Percentiles rank a stretch among this genome's conserved stretches.
phyloP scores from a whole-genome alignment of 2,329 filamentous ascomycete genomes.

The Lecanosticta acicola region DNA sequence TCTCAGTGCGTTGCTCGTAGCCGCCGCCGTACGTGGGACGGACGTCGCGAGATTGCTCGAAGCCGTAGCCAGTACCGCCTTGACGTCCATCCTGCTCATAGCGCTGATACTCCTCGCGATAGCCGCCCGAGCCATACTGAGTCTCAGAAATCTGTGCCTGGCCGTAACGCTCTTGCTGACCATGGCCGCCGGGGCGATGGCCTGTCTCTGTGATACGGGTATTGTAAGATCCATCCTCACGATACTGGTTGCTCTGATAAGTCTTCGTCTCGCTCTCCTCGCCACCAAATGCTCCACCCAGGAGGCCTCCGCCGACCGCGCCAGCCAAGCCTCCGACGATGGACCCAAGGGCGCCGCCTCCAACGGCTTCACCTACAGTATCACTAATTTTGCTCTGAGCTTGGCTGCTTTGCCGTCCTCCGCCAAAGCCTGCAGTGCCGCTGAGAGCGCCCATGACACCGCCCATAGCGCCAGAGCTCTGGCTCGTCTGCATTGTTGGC shows the following conservation, averaged over 20 bases:
- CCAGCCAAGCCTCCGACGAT: conserved; percentile 64
- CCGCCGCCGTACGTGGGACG: conserved; percentile 49
- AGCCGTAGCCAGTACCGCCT: conserved; percentile 47
- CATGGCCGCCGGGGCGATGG: conserved; percentile 34
- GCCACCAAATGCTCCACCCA: conserved; percentile 55
- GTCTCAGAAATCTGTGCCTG: conserved; percentile 58
- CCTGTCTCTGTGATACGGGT: conserved; percentile 59
- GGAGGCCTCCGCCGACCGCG: conserved; percentile 53
- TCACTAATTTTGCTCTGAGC: conserved; percentile 39
- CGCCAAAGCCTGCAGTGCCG: conserved; percentile 31
- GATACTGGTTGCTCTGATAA: conserved; percentile 49
- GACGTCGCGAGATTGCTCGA: conserved; percentile 54
- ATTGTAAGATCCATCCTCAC: conserved; percentile 58
- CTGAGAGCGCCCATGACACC: conserved; percentile 33
- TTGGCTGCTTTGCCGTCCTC: conserved; percentile 23
- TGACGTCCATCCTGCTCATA: conserved; percentile 51
- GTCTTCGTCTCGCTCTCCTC: conserved; percentile 47
- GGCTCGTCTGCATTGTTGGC: conserved; percentile 53
- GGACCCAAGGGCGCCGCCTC: conserved; percentile 61
- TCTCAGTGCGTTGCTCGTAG: conserved; percentile 56
- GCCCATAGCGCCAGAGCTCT: conserved; percentile 42
- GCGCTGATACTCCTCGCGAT: conserved; percentile 55
- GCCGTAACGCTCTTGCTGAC: conserved; percentile 45
- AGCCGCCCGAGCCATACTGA: conserved; percentile 52
- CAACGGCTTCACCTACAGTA: conserved; percentile 54